Evolutionary conservation across 192 early-diverging fungal genomes (phyloP).

Genomic region (Mortierella hygrophila): DNA sequence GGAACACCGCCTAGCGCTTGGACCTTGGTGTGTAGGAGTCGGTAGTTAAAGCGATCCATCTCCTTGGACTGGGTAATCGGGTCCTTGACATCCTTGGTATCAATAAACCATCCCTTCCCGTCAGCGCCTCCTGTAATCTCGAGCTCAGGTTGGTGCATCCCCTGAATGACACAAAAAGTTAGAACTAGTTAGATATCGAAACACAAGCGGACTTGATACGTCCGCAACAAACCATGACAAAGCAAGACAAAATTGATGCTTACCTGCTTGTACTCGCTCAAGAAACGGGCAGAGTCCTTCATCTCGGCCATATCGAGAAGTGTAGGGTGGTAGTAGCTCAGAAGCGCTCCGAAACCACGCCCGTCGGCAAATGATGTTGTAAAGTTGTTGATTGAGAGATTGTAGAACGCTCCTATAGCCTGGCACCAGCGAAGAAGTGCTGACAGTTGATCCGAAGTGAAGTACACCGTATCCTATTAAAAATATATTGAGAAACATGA

Average conservation of each 20-base stretch:
- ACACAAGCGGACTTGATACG: background rate
- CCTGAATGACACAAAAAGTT: slow-evolving; percentile 18
- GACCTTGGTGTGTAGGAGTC: slow-evolving; percentile 49
- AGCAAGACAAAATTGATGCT: background rate
- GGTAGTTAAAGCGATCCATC: slow-evolving; percentile 56
- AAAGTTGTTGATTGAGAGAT: slow-evolving; percentile 50
- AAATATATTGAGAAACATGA: background rate
- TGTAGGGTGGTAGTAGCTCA: slow-evolving; percentile 57
- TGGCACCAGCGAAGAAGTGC: slow-evolving; percentile 55
- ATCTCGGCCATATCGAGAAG: slow-evolving; percentile 47
- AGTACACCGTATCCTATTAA: slow-evolving; percentile 49
- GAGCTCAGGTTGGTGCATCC: slow-evolving; percentile 34
- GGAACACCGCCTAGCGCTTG: slow-evolving; percentile 58
- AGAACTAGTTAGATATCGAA: background rate
- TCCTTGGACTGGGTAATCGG: slow-evolving; percentile 46
- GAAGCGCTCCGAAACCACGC: slow-evolving; percentile 45
- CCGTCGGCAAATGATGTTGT: slow-evolving; percentile 58
- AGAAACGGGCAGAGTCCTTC: slow-evolving; percentile 52
- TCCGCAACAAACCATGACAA: background rate
- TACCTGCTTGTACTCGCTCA: slow-evolving; percentile 53
- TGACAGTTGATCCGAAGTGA: slow-evolving; percentile 54
- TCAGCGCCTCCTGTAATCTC: slow-evolving; percentile 20
- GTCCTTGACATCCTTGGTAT: slow-evolving; percentile 41
- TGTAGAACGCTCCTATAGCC: slow-evolving; percentile 52
- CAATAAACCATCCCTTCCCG: slow-evolving; percentile 52